These are phyloP conservation scores for Perkinsus olseni DNA, from an alignment of 169 alveolate genomes.

Conservation along the genomic window DNA sequence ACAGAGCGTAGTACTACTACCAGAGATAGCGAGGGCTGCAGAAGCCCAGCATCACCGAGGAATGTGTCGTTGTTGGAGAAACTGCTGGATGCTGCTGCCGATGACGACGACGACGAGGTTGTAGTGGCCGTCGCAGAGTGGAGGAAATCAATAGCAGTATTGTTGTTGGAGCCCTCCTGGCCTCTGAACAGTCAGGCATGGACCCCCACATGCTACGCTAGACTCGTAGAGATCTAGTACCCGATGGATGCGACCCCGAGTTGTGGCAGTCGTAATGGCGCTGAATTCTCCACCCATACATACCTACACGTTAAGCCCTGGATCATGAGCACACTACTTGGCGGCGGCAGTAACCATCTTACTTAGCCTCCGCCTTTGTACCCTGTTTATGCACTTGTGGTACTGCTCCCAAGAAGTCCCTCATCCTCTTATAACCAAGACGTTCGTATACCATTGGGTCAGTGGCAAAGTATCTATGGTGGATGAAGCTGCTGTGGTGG, in stretches of 20 bases:
- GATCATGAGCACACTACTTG: too few relatives aligned
- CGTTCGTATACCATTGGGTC: not conserved
- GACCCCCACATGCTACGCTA: too few relatives aligned
- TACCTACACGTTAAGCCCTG: not conserved
- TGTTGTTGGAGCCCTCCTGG: not conserved
- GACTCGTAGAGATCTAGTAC: too few relatives aligned
- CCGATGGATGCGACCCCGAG: not conserved
- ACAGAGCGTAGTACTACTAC: too few relatives aligned
- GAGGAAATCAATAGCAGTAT: not conserved
- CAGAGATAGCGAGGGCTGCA: too few relatives aligned
- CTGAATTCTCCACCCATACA: not conserved
- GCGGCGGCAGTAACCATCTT: too few relatives aligned
- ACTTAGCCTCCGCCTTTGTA: not conserved
- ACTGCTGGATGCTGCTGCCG: not conserved
- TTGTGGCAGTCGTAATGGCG: not conserved
- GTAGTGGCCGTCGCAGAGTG: not conserved
- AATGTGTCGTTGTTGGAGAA: too few relatives aligned
- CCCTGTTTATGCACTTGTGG: not conserved
- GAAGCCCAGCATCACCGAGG: too few relatives aligned
- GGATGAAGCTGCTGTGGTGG: not conserved
- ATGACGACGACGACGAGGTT: not conserved
- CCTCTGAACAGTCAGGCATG: too few relatives aligned
- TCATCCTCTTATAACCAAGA: not conserved
- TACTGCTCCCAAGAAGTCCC: not conserved
- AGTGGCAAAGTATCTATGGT: not conserved